Evolutionary conservation across 2,329 filamentous ascomycete genomes (phyloP).

Genomic region (Aspergillus viridinutans): DNA sequence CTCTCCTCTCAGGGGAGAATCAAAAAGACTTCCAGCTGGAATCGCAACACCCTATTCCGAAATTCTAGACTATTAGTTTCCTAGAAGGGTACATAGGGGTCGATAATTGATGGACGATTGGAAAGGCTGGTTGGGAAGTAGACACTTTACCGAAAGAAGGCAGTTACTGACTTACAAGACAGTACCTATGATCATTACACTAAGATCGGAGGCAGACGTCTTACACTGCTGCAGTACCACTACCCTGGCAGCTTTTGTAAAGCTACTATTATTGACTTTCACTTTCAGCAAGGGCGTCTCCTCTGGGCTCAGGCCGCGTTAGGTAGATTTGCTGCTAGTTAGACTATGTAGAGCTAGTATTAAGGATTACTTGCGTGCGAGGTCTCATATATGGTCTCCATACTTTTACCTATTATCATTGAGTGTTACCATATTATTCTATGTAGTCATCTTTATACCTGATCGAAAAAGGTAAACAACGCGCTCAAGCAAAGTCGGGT

Average conservation of each 20-base stretch:
- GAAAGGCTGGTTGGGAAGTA: neutral
- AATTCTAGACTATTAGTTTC: neutral
- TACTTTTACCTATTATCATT: neutral
- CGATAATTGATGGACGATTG: slow-evolving; percentile 2
- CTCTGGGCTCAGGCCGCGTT: slow-evolving; percentile 18
- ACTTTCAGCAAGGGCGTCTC: slow-evolving; percentile 13
- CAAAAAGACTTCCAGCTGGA: slow-evolving; percentile 2
- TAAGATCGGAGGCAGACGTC: neutral
- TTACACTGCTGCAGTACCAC: neutral
- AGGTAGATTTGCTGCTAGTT: slow-evolving; percentile 5
- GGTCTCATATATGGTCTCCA: neutral
- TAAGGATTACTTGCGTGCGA: neutral
- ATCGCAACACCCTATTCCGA: neutral
- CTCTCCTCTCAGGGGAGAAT: slow-evolving; percentile 1
- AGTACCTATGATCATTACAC: neutral
- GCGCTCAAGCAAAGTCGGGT: neutral
- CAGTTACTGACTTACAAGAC: neutral
- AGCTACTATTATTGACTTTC: neutral
- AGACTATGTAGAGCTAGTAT: neutral
- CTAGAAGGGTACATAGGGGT: slow-evolving; percentile 1
- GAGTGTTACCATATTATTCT: neutral
- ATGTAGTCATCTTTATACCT: neutral
- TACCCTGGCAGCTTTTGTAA: neutral
- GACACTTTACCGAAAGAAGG: neutral
- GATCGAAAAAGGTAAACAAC: neutral